Base-by-base conservation (phyloP, 805 yeast genomes). In the Tetrapisispora taiwanensis region DNA sequence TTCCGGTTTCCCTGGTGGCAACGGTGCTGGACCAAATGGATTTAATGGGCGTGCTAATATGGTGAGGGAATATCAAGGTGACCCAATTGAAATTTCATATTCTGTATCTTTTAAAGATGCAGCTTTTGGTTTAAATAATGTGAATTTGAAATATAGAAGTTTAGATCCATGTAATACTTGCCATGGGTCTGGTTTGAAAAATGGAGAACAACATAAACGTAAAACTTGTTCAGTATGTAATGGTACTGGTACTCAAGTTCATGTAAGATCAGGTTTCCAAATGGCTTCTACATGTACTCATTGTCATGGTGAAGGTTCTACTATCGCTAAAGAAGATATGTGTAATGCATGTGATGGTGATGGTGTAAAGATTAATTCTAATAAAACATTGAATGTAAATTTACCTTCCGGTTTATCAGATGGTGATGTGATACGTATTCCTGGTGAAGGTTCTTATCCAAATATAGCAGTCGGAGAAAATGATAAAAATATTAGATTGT, bases 391-490 rank as follows among this genome's bases (percentile, higher is more conserved):
- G 7, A 79, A 76, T 24, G 79, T 92, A 20, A 90, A 86, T 45
- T 70, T 92, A 48, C 99, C 98, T 7, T 74, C 85, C 30, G 97
- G 98, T 17, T 73, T 92, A 33, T 76, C 75, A 39, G 95, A 88
- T 58, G 97, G 96, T 17, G 78, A 89, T 48, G 73, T 94, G 36
- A 71, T 92, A 46, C 76, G 95, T 53, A 79, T 90, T 20, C 76
- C 85, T 1, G 89, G 89, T 0, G 92, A 82, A 46, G 99, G 99
- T 42, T 95, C 89, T 54, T 78, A 90, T 19, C 97, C 98, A 33
- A 72, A 74, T 39, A 75, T 84, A 28, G 77, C 94, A 14, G 75
- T 78, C 32, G 88, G 85, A 37, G 76, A 83, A 34, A 54, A 56
- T 14, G 40, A 53, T 48, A 48, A 53, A 26, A 81, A 81, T 41